phyloP scores from a whole-genome alignment of 2,329 filamentous ascomycete species.

The Emergomyces pasteurianus region DNA sequence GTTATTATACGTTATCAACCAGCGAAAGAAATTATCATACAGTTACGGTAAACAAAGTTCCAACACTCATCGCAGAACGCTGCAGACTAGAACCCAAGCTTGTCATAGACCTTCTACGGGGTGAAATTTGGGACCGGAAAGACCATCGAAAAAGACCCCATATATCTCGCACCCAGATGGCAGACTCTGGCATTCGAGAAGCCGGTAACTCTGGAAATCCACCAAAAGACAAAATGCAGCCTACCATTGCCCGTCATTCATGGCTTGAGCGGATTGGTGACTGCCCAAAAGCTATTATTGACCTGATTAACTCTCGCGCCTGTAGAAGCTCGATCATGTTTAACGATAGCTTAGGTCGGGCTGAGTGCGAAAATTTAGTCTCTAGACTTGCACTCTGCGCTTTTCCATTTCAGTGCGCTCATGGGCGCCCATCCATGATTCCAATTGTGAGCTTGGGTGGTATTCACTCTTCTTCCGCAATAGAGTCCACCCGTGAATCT shows the following conservation, averaged over 20 bases:
- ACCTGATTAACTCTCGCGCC: conserved; percentile 42
- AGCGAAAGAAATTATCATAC: conserved; percentile 6
- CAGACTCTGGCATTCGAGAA: background rate
- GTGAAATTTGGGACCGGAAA: conserved; percentile 57
- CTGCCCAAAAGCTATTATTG: conserved; percentile 64
- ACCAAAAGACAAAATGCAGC: background rate
- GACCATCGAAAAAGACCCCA: conserved; percentile 27
- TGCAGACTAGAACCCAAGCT: conserved; percentile 61
- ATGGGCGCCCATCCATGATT: conserved; percentile 38
- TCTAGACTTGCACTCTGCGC: conserved; percentile 27
- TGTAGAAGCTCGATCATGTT: conserved; percentile 42
- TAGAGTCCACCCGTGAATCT: background rate
- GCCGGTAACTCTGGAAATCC: background rate
- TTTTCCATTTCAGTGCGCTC: conserved; percentile 41
- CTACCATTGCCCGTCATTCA: background rate
- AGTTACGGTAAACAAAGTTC: conserved; percentile 49
- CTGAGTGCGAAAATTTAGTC: conserved; percentile 30
- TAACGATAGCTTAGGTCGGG: conserved; percentile 30
- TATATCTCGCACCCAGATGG: background rate
- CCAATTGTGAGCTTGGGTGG: conserved; percentile 28
- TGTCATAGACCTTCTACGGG: conserved; percentile 60
- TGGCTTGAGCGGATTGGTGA: conserved; percentile 55
- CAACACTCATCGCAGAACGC: conserved; percentile 60
- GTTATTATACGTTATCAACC: conserved; percentile 45
- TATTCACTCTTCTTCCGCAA: background rate